Conservation (phyloP, 768 basidiomycete species). For the Fibroporia radiculosa region DNA sequence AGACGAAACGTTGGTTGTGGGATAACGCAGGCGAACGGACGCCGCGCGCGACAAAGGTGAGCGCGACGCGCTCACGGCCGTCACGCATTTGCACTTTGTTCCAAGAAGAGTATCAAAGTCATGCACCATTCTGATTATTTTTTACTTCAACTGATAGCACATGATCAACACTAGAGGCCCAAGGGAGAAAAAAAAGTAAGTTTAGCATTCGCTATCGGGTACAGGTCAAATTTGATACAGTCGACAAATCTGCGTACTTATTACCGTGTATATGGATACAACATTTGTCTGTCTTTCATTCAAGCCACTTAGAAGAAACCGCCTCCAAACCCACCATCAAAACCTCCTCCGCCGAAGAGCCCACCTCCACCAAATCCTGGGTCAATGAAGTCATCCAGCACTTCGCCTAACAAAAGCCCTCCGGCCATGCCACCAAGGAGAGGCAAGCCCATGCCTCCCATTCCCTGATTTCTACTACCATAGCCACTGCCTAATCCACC, state of each 20-base stretch:
- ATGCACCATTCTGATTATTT: no score
- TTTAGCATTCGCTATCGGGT: no score
- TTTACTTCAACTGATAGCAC: no score
- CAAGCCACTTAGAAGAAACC: constrained; percentile 11
- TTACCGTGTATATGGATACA: background rate
- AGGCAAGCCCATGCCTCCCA: constrained; percentile 15
- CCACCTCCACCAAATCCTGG: constrained; percentile 15
- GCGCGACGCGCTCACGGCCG: no score
- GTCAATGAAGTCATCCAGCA: constrained; percentile 7
- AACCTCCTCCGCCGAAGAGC: constrained; percentile 23
- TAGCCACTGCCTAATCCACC: constrained; percentile 1
- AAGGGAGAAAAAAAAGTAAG: no score
- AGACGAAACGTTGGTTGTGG: no score
- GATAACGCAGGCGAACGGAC: no score
- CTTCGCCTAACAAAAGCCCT: constrained; percentile 24
- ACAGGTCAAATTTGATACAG: no score
- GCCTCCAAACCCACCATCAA: constrained; percentile 22
- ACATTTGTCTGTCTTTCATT: background rate
- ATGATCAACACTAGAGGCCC: no score
- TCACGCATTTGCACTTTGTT: no score
- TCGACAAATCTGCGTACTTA: background rate
- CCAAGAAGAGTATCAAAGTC: no score
- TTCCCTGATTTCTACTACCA: constrained; percentile 3
- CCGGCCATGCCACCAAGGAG: constrained; percentile 28
- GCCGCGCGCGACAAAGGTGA: no score